Percentiles rank a stretch among this genome's conserved stretches.
phyloP scores from a whole-genome alignment of 1,284 basidiomycete genomes.

The Moesziomyces globuligerus region DNA sequence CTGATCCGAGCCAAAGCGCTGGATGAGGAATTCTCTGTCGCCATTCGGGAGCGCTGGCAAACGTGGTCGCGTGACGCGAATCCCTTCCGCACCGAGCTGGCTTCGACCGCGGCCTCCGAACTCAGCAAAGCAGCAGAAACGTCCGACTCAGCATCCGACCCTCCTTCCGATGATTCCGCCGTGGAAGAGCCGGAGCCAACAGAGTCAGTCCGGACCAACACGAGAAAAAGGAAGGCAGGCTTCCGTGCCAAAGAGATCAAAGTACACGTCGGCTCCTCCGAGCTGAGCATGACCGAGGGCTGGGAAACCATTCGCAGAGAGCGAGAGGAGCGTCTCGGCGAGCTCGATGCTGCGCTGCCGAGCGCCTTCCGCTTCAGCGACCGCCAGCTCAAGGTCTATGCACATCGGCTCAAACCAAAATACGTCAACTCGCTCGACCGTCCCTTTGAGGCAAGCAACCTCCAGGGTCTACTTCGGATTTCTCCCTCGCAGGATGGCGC shows the following conservation, averaged over 20 bases:
- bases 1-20: constrained; percentile 17
- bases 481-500: background rate
- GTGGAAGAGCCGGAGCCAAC: constrained; percentile 8
- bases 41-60: constrained; percentile 44
- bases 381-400: constrained; percentile 29
- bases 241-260: constrained; percentile 4
- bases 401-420: constrained; percentile 33
- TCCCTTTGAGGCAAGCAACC: constrained; percentile 19
- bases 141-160: constrained; percentile 16
- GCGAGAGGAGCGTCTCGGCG: constrained; percentile 18
- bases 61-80: constrained; percentile 37
- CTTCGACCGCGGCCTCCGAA: constrained; percentile 29
- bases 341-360: constrained; percentile 27
- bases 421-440: constrained; percentile 43
- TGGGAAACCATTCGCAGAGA: constrained; percentile 21
- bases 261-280: constrained; percentile 1
- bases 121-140: background rate
- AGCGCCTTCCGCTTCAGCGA: constrained; percentile 32
- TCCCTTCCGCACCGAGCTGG: constrained; percentile 27
- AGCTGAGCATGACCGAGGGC: constrained; percentile 7
- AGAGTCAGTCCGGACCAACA: constrained; percentile 2
- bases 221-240: constrained; percentile 11
- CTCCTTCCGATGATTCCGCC: constrained; percentile 13
- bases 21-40: constrained; percentile 40
- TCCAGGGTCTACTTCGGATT: constrained; percentile 17